Evolutionary conservation across 306 rosid species (phyloP).

Genomic region (Acmispon strigosus): DNA sequence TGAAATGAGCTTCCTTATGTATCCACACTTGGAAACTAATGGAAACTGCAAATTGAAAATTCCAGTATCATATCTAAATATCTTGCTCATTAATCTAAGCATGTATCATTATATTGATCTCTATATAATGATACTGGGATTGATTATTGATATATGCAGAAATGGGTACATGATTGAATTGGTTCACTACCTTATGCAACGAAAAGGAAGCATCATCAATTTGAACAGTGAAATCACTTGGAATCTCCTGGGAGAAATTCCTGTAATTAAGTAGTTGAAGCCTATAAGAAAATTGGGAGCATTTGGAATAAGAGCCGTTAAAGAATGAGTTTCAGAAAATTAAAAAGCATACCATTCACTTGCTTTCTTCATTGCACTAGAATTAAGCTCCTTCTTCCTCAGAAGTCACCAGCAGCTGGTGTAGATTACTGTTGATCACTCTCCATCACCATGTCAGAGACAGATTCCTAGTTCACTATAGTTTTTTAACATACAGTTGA

Average conservation of each 20-base stretch:
- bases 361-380: constrained; percentile 67
- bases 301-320: background rate
- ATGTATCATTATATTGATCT: too few species aligned
- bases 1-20: constrained; percentile 58
- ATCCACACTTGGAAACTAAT: constrained; percentile 70
- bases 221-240: constrained; percentile 68
- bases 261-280: constrained; percentile 36
- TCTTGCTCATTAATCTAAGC: background rate
- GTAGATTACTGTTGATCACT: constrained; percentile 30
- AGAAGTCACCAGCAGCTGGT: constrained; percentile 30
- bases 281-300: background rate
- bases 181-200: constrained; percentile 62
- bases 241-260: constrained; percentile 89
- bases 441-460: constrained; percentile 40
- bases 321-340: background rate
- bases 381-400: constrained; percentile 49
- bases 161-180: too few species aligned
- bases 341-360: constrained; percentile 66
- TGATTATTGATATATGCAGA: too few species aligned
- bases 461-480: background rate
- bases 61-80: too few species aligned
- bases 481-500: background rate
- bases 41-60: constrained; percentile 81
- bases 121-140: too few species aligned
- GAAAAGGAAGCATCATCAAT: constrained; percentile 69